A percentile compares a stretch with the other conserved stretches of the same genome.
Evolutionary conservation across 768 basidiomycete genomes (phyloP).

Genomic region (Boletellus ananas): DNA sequence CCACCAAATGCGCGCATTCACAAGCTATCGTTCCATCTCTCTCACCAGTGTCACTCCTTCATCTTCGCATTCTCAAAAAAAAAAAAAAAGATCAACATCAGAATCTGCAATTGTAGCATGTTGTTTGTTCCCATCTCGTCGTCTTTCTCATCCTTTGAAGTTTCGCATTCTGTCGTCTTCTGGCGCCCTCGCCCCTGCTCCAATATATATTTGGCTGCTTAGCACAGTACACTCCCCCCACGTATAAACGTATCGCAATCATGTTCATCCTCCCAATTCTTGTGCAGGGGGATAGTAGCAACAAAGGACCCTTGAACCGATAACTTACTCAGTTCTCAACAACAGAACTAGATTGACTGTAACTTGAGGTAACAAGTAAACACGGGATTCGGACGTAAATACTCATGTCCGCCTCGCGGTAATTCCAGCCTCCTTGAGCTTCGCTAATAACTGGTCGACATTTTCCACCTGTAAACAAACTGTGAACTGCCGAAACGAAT

Average conservation of each 20-base stretch:
- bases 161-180: conserved; percentile 3
- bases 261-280: conserved; percentile 4
- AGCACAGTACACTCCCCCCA: conserved; percentile 11
- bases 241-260: conserved; percentile 15
- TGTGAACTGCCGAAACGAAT: background rate
- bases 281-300: conserved; percentile 14
- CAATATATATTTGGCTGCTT: conserved; percentile 23
- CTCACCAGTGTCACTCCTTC: conserved; percentile 17
- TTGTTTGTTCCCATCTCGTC: conserved; percentile 12
- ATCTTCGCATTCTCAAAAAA: conserved; percentile 11
- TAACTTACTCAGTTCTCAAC: conserved; percentile 9
- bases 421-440: conserved; percentile 83
- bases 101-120: conserved; percentile 26
- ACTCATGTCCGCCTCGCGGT: conserved; percentile 27
- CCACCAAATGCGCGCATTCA: background rate
- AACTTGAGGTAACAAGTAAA: conserved; percentile 4
- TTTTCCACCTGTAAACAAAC: conserved; percentile 51
- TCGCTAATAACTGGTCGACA: conserved; percentile 86
- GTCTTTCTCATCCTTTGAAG: background rate
- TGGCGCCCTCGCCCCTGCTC: conserved; percentile 16
- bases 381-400: background rate
- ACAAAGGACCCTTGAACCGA: conserved; percentile 16
- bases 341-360: background rate
- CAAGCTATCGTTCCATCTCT: background rate
- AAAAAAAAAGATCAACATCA: conserved; percentile 3